Conservation (phyloP, 495 filamentous ascomycete genomes). For the Penicillium waksmanii region DNA sequence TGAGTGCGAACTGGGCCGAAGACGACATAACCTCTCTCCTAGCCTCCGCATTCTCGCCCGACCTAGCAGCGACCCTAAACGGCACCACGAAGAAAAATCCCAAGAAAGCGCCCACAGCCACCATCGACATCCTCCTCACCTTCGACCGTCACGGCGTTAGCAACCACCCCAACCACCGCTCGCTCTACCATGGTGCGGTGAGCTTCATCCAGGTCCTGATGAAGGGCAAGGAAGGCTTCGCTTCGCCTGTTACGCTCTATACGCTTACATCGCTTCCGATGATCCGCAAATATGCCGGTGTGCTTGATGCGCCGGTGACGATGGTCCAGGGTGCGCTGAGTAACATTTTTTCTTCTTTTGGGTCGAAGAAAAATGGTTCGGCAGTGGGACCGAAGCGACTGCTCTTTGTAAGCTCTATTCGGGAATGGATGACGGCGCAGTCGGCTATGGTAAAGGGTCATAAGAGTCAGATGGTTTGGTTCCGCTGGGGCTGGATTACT, state of each 20-base stretch:
- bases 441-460: slow-evolving; percentile 86
- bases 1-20: slow-evolving; percentile 75
- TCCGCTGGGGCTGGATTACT: slow-evolving; percentile 93
- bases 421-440: slow-evolving; percentile 68
- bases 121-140: slow-evolving; percentile 82
- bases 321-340: slow-evolving; percentile 52
- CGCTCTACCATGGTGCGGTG: slow-evolving; percentile 80
- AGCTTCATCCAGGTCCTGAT: slow-evolving; percentile 67
- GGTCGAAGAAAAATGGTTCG: slow-evolving; percentile 28
- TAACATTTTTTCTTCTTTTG: slow-evolving; percentile 38
- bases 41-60: slow-evolving; percentile 67
- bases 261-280: slow-evolving; percentile 73
- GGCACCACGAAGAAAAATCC: slow-evolving; percentile 27
- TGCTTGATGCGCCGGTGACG: slow-evolving; percentile 73
- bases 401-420: slow-evolving; percentile 70
- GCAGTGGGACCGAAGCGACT: slow-evolving; percentile 49
- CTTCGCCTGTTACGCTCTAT: slow-evolving; percentile 77
- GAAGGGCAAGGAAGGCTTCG: slow-evolving; percentile 65
- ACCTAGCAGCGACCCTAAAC: slow-evolving; percentile 41
- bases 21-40: slow-evolving; percentile 69
- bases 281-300: slow-evolving; percentile 75
- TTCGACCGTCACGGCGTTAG: slow-evolving; percentile 84
- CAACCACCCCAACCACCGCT: slow-evolving; percentile 88
- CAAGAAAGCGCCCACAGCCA: slow-evolving; percentile 51
- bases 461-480: slow-evolving; percentile 98